phyloP scores from a whole-genome alignment of 1,139 yeast species.

The Pneumocystis jirovecii region DNA sequence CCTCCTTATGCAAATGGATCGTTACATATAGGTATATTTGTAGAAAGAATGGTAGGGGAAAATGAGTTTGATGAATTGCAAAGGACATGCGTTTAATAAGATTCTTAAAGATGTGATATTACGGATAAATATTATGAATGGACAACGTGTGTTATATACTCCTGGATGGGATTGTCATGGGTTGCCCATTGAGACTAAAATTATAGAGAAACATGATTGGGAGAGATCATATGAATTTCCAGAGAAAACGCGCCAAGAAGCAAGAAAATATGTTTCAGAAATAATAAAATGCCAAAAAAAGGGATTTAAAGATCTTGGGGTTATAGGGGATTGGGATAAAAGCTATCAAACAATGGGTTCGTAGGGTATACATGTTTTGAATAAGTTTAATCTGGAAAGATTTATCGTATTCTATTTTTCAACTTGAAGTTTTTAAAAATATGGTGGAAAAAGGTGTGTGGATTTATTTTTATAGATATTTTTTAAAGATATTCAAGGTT shows the following conservation, averaged over 20 bases:
- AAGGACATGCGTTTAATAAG: conserved; percentile 76
- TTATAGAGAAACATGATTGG: conserved; percentile 30
- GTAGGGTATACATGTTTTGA: not conserved
- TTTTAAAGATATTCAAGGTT: conserved; percentile 19
- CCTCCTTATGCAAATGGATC: conserved; percentile 98
- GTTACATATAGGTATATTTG: conserved; percentile 45
- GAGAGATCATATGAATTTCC: conserved; percentile 25
- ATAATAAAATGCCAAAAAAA: conserved; percentile 50
- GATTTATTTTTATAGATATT: not conserved
- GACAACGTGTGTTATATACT: conserved; percentile 48
- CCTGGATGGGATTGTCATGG: conserved; percentile 99
- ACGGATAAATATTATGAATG: conserved; percentile 50
- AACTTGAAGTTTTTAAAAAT: conserved; percentile 51
- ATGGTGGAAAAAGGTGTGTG: conserved; percentile 38
- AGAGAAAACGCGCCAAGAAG: conserved; percentile 45
- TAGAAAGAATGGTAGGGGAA: not conserved
- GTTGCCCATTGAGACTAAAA: conserved; percentile 82
- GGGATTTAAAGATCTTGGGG: conserved; percentile 54
- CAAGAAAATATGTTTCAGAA: conserved; percentile 49
- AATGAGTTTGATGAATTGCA: not conserved
- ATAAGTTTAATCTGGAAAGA: conserved; percentile 23
- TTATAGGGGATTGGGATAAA: conserved; percentile 66
- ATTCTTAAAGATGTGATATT: conserved; percentile 72
- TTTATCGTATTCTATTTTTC: conserved; percentile 50
- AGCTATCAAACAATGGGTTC: conserved; percentile 54